Percentiles rank a stretch among this genome's conserved stretches.
Evolutionary conservation across 768 basidiomycete genomes (phyloP).

Genomic region (Lepiota venenata): DNA sequence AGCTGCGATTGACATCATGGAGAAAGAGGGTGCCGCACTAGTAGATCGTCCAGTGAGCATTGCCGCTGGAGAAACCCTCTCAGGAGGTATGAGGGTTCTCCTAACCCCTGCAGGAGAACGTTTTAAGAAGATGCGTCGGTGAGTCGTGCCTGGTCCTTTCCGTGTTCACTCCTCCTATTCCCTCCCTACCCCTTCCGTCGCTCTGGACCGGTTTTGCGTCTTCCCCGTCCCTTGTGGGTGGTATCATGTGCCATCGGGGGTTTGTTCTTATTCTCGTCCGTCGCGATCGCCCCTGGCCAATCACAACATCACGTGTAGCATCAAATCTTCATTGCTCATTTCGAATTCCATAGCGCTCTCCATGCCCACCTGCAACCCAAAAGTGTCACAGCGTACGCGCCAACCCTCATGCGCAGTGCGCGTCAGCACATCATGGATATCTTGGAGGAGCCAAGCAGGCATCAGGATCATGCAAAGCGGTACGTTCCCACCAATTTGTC

Average conservation of each 20-base stretch:
- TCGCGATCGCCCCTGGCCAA: neutral
- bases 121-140: slow-evolving; percentile 62
- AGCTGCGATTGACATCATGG: slow-evolving; percentile 65
- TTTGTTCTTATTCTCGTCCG: too few species aligned
- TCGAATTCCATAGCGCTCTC: slow-evolving; percentile 37
- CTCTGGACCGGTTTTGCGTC: neutral
- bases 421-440: slow-evolving; percentile 42
- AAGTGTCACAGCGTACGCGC: slow-evolving; percentile 43
- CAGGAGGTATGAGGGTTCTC: slow-evolving; percentile 55
- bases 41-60: slow-evolving; percentile 54
- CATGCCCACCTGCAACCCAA: slow-evolving; percentile 59
- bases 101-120: slow-evolving; percentile 54
- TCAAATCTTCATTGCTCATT: neutral
- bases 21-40: slow-evolving; percentile 56
- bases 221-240: neutral
- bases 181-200: neutral
- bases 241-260: too few species aligned
- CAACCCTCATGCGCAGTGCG: slow-evolving; percentile 44
- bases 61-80: slow-evolving; percentile 56
- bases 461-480: slow-evolving; percentile 55
- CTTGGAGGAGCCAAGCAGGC: slow-evolving; percentile 36
- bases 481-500: slow-evolving; percentile 10
- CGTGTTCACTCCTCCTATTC: neutral
- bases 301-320: neutral
- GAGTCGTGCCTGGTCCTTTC: slow-evolving; percentile 11